Evolutionary conservation across 768 basidiomycete species (phyloP), one percentile per base, ranked within the genome.

Genomic region (Tulasnella sp.): DNA sequence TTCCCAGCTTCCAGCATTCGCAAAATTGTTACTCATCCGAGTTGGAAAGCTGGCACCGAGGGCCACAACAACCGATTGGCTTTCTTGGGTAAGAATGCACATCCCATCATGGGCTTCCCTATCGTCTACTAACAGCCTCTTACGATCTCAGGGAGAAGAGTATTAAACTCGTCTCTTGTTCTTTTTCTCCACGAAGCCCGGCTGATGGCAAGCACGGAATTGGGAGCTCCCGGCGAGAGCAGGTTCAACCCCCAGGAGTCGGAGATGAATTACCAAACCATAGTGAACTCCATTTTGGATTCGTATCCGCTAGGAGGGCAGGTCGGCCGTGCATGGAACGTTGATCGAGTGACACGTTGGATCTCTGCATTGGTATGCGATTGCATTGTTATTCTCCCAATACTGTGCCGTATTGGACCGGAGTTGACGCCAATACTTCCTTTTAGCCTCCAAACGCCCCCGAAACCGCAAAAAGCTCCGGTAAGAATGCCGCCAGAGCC

Each of bases 291-390:
- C 42, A 86, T 90, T 15, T 82, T 95, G 51, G 91, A 93, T 82
- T 89, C 93, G 0, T 90, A 92, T 82, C 82, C 89, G 26, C 84
- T 95, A 39, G 93, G 93, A 61, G 89, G 93, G 83, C 87, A 90
- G 81, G 87, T 95, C 72, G 94, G 91, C 55, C 88, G 89, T 40
- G 86, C 84, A n/a, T 95, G 94, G 94, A 88, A 89, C 9, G 84
- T 95, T 40, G 91, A 91, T 75, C 88, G 88, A 55, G 87, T 88
- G n/a, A 86, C 94, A 83, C 89, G 90, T 32, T 95, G 94, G 93
- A 88, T 88, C 39, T 92, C 91, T 7, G 86, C 91, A 13, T n/a
- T 79, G 57, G 79, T 80, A 39, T 57, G 77, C 37, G 29, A 18
- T 51, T 20, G 29, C 32, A 42, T 18, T 32, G 20, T 75, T 26